Conservation (phyloP, 768 basidiomycete genomes). For the Kwoniella dendrophila region DNA sequence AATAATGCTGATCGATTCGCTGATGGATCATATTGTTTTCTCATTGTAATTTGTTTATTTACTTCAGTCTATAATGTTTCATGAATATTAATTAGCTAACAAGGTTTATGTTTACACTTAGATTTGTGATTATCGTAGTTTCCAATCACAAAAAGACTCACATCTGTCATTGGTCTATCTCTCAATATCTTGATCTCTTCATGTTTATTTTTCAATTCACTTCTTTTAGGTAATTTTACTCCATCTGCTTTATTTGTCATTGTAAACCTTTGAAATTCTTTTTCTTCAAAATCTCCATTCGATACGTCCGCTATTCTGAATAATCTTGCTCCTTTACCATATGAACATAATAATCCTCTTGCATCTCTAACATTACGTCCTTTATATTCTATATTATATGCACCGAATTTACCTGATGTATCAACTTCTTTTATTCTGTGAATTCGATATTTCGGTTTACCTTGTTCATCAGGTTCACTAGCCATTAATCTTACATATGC, state of each 20-base stretch:
- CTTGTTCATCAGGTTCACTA: constrained; percentile 62
- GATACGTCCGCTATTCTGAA: constrained; percentile 87
- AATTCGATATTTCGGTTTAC: constrained; percentile 72
- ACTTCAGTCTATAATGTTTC: constrained; percentile 71
- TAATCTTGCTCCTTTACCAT: constrained; percentile 66
- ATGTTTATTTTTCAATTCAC: constrained; percentile 65
- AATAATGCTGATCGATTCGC: constrained; percentile 43
- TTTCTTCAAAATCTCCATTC: constrained; percentile 65
- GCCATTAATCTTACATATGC: constrained; percentile 85
- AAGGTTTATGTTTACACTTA: background rate
- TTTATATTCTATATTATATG: constrained; percentile 48
- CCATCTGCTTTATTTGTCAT: constrained; percentile 67
- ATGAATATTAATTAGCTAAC: background rate
- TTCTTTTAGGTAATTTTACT: constrained; percentile 67
- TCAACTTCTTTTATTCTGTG: constrained; percentile 65
- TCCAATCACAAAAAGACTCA: constrained; percentile 51
- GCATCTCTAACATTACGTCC: constrained; percentile 59
- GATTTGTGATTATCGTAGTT: background rate
- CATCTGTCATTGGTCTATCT: constrained; percentile 76
- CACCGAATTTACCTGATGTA: constrained; percentile 30
- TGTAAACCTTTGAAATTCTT: constrained; percentile 58
- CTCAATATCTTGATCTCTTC: constrained; percentile 65
- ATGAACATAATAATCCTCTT: constrained; percentile 71
- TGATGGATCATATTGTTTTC: constrained; percentile 33
- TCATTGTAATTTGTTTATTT: constrained; percentile 71